These are phyloP conservation scores for Chlamydomonas sp. DNA, from an alignment of 139 green algal species.

Conservation along the genomic window DNA sequence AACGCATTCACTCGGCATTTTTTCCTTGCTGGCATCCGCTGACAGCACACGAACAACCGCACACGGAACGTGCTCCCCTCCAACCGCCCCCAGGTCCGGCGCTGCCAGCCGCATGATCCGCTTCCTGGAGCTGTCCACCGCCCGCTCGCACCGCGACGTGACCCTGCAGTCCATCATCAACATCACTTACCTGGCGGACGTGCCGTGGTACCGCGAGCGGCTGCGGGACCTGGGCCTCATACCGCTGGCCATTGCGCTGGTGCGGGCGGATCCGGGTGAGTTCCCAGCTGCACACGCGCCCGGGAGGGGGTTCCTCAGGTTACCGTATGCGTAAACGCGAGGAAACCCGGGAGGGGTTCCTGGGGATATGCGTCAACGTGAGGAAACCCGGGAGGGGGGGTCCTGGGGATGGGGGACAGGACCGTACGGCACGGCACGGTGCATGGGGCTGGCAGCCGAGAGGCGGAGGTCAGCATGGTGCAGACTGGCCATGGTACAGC, in stretches of 20 bases:
- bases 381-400: no score
- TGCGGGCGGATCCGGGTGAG: background rate
- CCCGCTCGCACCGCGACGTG: background rate
- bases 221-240: slow-evolving; percentile 10
- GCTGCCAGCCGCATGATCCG: background rate
- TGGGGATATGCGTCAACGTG: no score
- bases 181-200: background rate
- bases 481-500: no score
- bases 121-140: background rate
- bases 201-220: background rate
- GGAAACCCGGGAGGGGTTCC: no score
- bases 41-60: background rate
- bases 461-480: no score
- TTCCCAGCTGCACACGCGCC: no score
- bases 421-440: no score
- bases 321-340: no score
- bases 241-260: background rate
- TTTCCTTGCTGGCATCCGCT: background rate
- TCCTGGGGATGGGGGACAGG: no score
- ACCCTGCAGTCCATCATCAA: background rate
- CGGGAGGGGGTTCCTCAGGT: no score
- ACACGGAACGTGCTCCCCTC: no score
- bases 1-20: background rate
- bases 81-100: background rate
- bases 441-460: no score